Evolutionary conservation across 495 filamentous ascomycete species (phyloP).

Genomic region (Podospora conica): DNA sequence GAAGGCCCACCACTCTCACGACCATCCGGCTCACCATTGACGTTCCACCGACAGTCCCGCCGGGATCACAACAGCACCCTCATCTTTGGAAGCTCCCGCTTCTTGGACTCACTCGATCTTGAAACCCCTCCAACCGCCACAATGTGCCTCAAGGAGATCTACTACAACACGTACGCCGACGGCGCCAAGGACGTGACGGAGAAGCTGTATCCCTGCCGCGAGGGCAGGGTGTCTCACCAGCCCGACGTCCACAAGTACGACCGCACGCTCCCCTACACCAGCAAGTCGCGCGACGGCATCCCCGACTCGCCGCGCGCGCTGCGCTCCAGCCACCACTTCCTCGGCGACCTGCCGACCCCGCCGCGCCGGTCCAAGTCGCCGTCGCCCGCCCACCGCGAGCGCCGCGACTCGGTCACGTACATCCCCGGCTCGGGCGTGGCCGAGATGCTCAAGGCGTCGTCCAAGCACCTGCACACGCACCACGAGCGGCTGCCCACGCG

Average conservation of each 20-base stretch:
- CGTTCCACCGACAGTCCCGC: constrained; percentile 2
- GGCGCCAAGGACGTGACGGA: constrained; percentile 26
- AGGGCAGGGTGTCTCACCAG: constrained; percentile 20
- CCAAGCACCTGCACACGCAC: constrained; percentile 6
- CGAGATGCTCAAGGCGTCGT: background rate
- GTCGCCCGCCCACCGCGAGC: constrained; percentile 27
- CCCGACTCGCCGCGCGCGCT: constrained; percentile 21
- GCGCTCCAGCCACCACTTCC: constrained; percentile 21
- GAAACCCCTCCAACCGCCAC: constrained; percentile 27
- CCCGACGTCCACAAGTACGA: constrained; percentile 24
- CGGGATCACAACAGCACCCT: constrained; percentile 11
- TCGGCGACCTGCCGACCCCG: constrained; percentile 28
- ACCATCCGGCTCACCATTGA: background rate
- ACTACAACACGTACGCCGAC: constrained; percentile 30
- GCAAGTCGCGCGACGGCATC: constrained; percentile 14
- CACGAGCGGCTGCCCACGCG: constrained; percentile 14
- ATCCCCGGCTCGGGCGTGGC: background rate
- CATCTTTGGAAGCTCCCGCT: constrained; percentile 16
- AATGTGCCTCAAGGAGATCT: constrained; percentile 41
- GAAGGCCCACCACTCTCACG: constrained; percentile 12
- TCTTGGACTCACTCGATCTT: constrained; percentile 15
- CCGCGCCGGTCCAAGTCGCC: constrained; percentile 35
- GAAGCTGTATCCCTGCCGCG: constrained; percentile 23
- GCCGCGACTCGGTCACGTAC: background rate
- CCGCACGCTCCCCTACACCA: constrained; percentile 23